Percentiles rank a stretch among this genome's conserved stretches.
Conservation (phyloP, 768 basidiomycete genomes). For the Baorangia bicolor region DNA sequence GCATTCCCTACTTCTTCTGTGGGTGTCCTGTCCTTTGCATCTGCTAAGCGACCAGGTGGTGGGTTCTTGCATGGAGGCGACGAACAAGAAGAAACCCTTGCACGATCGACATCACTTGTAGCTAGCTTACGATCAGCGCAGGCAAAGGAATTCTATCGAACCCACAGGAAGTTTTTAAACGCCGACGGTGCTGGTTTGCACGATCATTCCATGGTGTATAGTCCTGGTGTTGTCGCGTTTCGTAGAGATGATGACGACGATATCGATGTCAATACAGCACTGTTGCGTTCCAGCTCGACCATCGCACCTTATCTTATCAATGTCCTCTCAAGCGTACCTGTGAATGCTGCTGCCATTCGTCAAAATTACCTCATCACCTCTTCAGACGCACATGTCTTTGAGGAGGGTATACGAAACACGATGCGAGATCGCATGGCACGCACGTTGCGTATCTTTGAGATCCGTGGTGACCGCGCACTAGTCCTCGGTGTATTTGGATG, state of each 20-base stretch:
- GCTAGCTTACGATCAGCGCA: constrained; percentile 35
- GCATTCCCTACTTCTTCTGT: constrained; percentile 29
- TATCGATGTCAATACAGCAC: constrained; percentile 13
- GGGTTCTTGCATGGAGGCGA: constrained; percentile 45
- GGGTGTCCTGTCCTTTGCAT: constrained; percentile 44
- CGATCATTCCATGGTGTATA: constrained; percentile 50
- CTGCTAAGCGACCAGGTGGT: constrained; percentile 44
- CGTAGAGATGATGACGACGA: constrained; percentile 37
- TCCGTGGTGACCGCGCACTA: constrained; percentile 37
- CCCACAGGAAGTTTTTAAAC: constrained; percentile 34
- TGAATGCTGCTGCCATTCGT: constrained; percentile 43
- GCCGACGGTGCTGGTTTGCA: constrained; percentile 42
- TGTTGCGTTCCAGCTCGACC: constrained; percentile 24
- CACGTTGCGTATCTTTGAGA: constrained; percentile 42
- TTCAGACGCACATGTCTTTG: constrained; percentile 35
- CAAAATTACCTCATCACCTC: constrained; percentile 37
- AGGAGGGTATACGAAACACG: constrained; percentile 38
- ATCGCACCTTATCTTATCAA: constrained; percentile 40
- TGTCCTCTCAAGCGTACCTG: constrained; percentile 42
- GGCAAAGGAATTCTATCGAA: constrained; percentile 40
- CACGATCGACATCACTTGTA: constrained; percentile 41
- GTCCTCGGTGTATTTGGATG: constrained; percentile 49
- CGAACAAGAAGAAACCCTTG: constrained; percentile 46
- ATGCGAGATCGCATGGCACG: constrained; percentile 53
- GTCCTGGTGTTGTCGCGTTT: constrained; percentile 42